Evolutionary conservation across 1,284 basidiomycete species (phyloP).

Genomic region (Pseudozyma sp.): DNA sequence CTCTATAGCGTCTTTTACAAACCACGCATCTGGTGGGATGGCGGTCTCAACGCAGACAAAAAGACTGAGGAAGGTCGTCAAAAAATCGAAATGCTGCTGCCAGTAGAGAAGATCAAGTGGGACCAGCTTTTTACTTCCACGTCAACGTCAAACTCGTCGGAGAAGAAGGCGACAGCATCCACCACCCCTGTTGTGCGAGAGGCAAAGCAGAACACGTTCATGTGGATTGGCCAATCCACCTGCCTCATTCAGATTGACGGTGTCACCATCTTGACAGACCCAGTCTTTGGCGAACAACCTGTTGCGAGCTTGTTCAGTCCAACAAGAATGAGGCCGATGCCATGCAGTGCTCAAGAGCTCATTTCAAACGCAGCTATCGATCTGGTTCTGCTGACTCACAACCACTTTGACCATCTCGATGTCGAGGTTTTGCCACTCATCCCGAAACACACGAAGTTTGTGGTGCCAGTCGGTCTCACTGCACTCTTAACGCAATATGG

Average conservation of each 20-base stretch:
- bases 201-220: slow-evolving; percentile 43
- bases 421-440: slow-evolving; percentile 54
- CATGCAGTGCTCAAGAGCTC: slow-evolving; percentile 70
- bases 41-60: slow-evolving; percentile 59
- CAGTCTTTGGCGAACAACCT: slow-evolving; percentile 71
- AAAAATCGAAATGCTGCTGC: slow-evolving; percentile 46
- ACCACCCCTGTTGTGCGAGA: slow-evolving; percentile 2
- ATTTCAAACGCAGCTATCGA: slow-evolving; percentile 67
- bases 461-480: slow-evolving; percentile 64
- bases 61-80: slow-evolving; percentile 39
- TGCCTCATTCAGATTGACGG: slow-evolving; percentile 71
- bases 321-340: slow-evolving; percentile 69
- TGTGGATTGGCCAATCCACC: slow-evolving; percentile 61
- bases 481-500: slow-evolving; percentile 54
- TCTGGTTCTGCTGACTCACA: slow-evolving; percentile 71
- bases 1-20: slow-evolving; percentile 49
- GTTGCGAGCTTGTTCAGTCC: slow-evolving; percentile 70
- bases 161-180: no score
- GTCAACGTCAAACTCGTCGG: not conserved
- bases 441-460: slow-evolving; percentile 50
- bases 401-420: slow-evolving; percentile 67
- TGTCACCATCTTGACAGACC: slow-evolving; percentile 72
- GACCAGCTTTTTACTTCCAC: slow-evolving; percentile 29
- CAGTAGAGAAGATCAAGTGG: slow-evolving; percentile 52
- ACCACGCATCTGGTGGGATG: slow-evolving; percentile 61